Base-by-base conservation (phyloP, 768 basidiomycete species). In the Hericium alpestre region DNA sequence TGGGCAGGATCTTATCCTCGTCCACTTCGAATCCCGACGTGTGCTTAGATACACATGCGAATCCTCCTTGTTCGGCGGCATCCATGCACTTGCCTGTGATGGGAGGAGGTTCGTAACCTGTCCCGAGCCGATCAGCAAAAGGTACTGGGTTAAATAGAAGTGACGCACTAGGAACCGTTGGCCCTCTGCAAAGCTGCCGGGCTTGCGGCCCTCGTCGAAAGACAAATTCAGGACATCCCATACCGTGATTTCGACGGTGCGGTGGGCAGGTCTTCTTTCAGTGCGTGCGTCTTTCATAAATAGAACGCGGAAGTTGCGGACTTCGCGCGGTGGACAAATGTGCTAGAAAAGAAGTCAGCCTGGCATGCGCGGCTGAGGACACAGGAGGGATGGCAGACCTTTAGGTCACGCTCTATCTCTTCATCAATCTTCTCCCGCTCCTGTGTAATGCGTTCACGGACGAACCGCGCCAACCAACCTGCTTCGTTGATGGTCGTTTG, bases 21-120 rank as follows among this genome's bases (percentile, higher is more conserved):
- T 81, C 86, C 85, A 88, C 61, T 77, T 73, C 8, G 90, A 80
- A 60, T 83, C 79, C 51, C 80, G 76, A 58, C 79, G 75, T 3
- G 89, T 87, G 58, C 76, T 74, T 58, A 95, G 69, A 68, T 81
- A 90, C 1, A 93, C 76, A 65, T 88, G 82, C 11, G 81, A 76
- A 11, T 71, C 74, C 15, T 77, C 77, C 52, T 72, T 57, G n/a
- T 65, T 11, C 1, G 65, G 69, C 41, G 74, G 76, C 80, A 86
- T 86, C 90, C 91, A 92, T 16, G 88, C 80, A 4, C 74, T 79
- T 6, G 69, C 72, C 38, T 88, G 82, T 16, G 78, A 82, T 6
- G 91, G 91, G 25, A 79, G 66, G 56, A 93, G 62, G 65, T 90
- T 92, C 18, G 86, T 86, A 4, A 86, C 69, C 78, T 79, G 52